These are phyloP conservation scores for Spongispora temasekensis DNA, from an alignment of 1,284 basidiomycete genomes.

Conservation along the genomic window DNA sequence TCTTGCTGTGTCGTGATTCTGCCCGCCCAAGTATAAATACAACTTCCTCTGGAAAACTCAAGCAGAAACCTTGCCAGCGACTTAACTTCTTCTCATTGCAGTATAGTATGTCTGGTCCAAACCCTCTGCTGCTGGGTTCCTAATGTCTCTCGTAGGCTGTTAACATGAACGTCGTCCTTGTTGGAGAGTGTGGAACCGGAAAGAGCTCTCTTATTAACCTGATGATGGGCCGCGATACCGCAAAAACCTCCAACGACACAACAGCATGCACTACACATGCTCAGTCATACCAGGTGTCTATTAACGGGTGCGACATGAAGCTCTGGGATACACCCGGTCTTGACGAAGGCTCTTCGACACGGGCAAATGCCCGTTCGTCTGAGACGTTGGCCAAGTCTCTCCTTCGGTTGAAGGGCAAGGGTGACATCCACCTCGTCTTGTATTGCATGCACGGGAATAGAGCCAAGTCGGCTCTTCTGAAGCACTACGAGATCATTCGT, in stretches of 20 bases:
- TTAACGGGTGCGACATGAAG: slow-evolving; percentile 12
- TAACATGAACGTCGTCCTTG: slow-evolving; percentile 24
- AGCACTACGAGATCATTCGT: slow-evolving; percentile 22
- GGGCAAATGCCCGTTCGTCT: slow-evolving; percentile 4
- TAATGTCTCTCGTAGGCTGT: background rate
- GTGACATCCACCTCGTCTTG: slow-evolving; percentile 23
- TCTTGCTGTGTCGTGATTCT: too few species aligned
- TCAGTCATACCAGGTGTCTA: slow-evolving; percentile 7
- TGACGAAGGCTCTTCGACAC: slow-evolving; percentile 11
- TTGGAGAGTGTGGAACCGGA: slow-evolving; percentile 24
- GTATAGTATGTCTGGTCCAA: slow-evolving; percentile 2
- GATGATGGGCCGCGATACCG: slow-evolving; percentile 12
- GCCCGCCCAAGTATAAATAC: too few species aligned
- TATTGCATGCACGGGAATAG: slow-evolving; percentile 23
- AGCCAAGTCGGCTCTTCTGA: slow-evolving; percentile 15
- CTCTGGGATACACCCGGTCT: slow-evolving; percentile 27
- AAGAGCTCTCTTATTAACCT: slow-evolving; percentile 30
- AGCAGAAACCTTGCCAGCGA: background rate
- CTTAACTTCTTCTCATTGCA: too few species aligned
- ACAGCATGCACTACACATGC: slow-evolving; percentile 15
- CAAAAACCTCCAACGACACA: slow-evolving; percentile 20
- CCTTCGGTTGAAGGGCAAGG: slow-evolving; percentile 4
- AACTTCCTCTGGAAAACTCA: too few species aligned
- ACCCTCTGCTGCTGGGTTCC: background rate
- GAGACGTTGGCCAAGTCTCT: slow-evolving; percentile 10